Evolutionary conservation across 2,329 filamentous ascomycete species (phyloP), one percentile per base, ranked within the genome.

Genomic region (Myriangium duriaei): DNA sequence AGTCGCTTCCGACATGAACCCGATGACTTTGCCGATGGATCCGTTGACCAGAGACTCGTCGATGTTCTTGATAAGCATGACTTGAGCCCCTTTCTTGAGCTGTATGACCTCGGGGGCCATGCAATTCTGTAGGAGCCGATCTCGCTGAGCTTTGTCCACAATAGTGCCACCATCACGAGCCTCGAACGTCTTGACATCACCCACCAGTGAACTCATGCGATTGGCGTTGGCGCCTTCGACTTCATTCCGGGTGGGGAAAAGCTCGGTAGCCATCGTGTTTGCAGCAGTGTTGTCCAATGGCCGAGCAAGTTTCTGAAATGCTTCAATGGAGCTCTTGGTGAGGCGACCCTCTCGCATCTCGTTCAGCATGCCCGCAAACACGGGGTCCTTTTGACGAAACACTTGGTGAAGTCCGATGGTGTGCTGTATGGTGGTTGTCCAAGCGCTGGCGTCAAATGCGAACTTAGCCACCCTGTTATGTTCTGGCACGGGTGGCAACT

Each of bases 41-140:
- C 91, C 91, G 53, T 98, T 98, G 48, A 96, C 91, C 0, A 98
- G 70, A 0, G 75, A 79, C 28, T 94, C 85, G 53, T 98, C 91
- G 62, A 96, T 79, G 51, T 98, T 98, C 60, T 98, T 98, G 68
- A 98, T 95, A n/a, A 98, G 67, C 91, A 98, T 98, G 31, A 98
- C 92, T 55, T 98, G 92, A 0, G 91, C 84, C 7, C 86, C 84
- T 45, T 91, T 79, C 58, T 95, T 96, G 18, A 98, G 63, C 21
- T 81, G 75, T 13, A 98, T 73, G 0, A 61, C 54, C 49, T 80
- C 79, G 0, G 91, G 87, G 0, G 91, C 87, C 82, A 98, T 95
- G 74, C 92, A 93, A 53, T 88, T 94, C 4, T 72, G 60, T 4
- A 98, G 66, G 1, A 96, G 60, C 53, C 77, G 87, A 32, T 93